These are phyloP conservation scores for Taphrina confusa DNA, from an alignment of 1,139 yeast genomes.

Conservation along the genomic window DNA sequence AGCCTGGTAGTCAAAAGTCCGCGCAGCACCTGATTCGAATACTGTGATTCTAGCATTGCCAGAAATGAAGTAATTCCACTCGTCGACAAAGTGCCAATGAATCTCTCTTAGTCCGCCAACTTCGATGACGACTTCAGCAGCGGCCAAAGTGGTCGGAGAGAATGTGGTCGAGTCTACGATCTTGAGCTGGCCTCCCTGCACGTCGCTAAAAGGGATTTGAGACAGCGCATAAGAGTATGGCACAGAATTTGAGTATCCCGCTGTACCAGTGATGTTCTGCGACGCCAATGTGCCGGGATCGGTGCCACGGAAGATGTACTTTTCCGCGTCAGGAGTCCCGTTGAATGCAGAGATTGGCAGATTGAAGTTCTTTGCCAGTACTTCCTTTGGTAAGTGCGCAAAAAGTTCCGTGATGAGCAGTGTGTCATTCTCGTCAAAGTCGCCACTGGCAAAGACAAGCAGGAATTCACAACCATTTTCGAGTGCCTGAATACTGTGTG, in stretches of 20 bases:
- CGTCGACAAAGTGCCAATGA: constrained; percentile 35
- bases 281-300: constrained; percentile 15
- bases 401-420: constrained; percentile 30
- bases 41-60: constrained; percentile 33
- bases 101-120: constrained; percentile 22
- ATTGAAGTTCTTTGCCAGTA: constrained; percentile 28
- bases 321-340: constrained; percentile 14
- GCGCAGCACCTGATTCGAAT: constrained; percentile 31
- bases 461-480: constrained; percentile 34
- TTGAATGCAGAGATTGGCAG: constrained; percentile 9
- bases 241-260: constrained; percentile 2
- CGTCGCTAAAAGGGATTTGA: background rate
- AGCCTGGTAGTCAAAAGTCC: constrained; percentile 34
- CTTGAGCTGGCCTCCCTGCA: constrained; percentile 29
- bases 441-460: constrained; percentile 33
- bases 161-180: constrained; percentile 25
- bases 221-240: constrained; percentile 1
- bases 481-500: constrained; percentile 32
- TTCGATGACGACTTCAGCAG: constrained; percentile 33
- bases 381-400: constrained; percentile 34
- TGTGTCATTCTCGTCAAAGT: constrained; percentile 31
- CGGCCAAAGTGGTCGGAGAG: constrained; percentile 28
- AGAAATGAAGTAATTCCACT: constrained; percentile 34
- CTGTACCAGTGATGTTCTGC: constrained; percentile 8
- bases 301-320: constrained; percentile 29